Evolutionary conservation across 2,329 filamentous ascomycete genomes (phyloP).

Genomic region (Aspergillus pseudoglaucus): DNA sequence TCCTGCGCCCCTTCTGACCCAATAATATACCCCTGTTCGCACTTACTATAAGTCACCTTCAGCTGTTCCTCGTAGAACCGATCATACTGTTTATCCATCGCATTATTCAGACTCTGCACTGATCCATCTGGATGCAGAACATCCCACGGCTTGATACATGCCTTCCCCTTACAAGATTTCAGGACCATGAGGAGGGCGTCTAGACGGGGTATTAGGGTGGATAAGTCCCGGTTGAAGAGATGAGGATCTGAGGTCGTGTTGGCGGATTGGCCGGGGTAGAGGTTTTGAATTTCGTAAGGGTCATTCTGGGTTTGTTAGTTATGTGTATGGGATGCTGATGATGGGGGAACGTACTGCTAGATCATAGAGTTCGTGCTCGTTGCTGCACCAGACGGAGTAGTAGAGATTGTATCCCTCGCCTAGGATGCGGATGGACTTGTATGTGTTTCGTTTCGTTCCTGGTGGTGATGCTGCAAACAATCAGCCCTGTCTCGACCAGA

Average conservation of each 20-base stretch:
- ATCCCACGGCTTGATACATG: not conserved
- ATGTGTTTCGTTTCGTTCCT: conserved; percentile 7
- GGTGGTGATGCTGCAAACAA: too few species aligned
- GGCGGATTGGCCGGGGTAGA: conserved; percentile 1
- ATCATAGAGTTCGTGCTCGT: conserved; percentile 19
- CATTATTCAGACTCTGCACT: conserved; percentile 12
- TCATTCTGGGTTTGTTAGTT: conserved; percentile 5
- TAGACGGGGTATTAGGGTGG: conserved; percentile 9
- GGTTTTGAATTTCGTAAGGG: conserved; percentile 13
- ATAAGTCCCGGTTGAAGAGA: not conserved
- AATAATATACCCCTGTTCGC: not conserved
- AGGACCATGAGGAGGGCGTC: conserved; percentile 6
- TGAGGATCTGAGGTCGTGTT: not conserved
- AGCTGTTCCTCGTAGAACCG: conserved; percentile 9
- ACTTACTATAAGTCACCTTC: not conserved
- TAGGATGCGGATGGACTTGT: conserved; percentile 18
- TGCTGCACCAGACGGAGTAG: conserved; percentile 18
- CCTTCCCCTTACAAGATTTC: not conserved
- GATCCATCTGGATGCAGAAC: conserved; percentile 4
- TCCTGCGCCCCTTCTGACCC: too few species aligned
- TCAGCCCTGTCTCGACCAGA: too few species aligned
- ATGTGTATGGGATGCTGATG: not conserved
- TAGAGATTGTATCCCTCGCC: conserved; percentile 14
- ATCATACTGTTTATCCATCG: conserved; percentile 10
- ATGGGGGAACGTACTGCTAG: conserved; percentile 2